Evolutionary conservation across 495 filamentous ascomycete genomes (phyloP).

Genomic region (Xylaria cubensis): DNA sequence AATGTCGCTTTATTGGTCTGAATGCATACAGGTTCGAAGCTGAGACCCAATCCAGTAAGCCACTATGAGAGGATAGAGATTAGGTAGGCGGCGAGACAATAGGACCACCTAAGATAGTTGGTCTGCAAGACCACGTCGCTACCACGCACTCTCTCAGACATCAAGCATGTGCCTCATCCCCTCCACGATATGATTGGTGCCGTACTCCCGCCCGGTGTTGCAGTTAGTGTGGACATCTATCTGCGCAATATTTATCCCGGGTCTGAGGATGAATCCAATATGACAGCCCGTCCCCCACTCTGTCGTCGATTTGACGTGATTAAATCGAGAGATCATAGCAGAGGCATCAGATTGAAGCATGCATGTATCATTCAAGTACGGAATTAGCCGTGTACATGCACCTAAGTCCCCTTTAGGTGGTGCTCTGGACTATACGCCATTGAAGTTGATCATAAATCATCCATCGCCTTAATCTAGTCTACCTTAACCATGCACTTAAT

Average conservation of each 20-base stretch:
- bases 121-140: slow-evolving; percentile 3
- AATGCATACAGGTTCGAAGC: not conserved
- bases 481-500: not conserved
- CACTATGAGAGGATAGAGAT: not conserved
- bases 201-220: not conserved
- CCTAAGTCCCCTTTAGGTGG: not conserved
- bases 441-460: slow-evolving; percentile 1
- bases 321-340: not conserved
- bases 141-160: not conserved
- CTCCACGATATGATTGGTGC: slow-evolving; percentile 11
- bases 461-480: not conserved
- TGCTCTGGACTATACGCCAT: not conserved
- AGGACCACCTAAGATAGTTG: not conserved
- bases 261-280: slow-evolving; percentile 3
- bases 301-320: slow-evolving; percentile 10
- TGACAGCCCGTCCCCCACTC: not conserved
- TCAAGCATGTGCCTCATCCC: not conserved
- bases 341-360: not conserved
- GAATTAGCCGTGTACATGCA: slow-evolving; percentile 11
- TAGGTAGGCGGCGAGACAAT: not conserved
- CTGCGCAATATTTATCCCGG: slow-evolving; percentile 12
- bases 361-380: slow-evolving; percentile 1
- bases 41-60: not conserved
- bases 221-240: slow-evolving; percentile 14
- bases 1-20: not conserved